These are phyloP conservation scores for Podaxis mareebaensis DNA, from an alignment of 768 basidiomycete species.

Conservation along the genomic window DNA sequence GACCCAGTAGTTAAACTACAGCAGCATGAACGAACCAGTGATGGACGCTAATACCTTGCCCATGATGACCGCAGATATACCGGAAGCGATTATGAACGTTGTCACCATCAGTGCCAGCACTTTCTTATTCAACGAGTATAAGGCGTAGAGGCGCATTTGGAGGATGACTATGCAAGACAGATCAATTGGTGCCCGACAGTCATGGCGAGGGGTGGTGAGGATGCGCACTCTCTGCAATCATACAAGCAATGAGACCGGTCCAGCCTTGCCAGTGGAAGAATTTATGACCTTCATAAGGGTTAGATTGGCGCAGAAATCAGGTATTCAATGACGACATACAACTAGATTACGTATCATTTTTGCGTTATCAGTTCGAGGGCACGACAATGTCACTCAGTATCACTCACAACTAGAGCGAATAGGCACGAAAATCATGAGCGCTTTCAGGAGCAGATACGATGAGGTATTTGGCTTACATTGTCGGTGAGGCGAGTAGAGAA, in stretches of 20 bases:
- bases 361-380: background rate
- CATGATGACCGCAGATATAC: conserved; percentile 49
- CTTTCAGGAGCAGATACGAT: background rate
- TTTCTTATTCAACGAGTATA: conserved; percentile 55
- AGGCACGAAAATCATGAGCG: background rate
- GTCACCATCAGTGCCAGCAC: conserved; percentile 47
- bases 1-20: background rate
- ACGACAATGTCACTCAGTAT: conserved; percentile 21
- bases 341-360: background rate
- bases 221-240: conserved; percentile 53
- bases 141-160: conserved; percentile 63
- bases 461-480: conserved; percentile 6
- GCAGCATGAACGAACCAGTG: conserved; percentile 30
- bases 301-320: background rate
- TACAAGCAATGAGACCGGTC: conserved; percentile 54
- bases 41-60: conserved; percentile 41
- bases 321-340: background rate
- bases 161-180: conserved; percentile 44
- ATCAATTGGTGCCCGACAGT: background rate
- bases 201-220: background rate
- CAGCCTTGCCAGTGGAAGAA: conserved; percentile 65
- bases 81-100: conserved; percentile 39
- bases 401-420: conserved; percentile 34
- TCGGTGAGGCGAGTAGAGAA: background rate
- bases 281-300: conserved; percentile 30